Evolutionary conservation across 495 filamentous ascomycete species (phyloP), one percentile per base, ranked within the genome.

Genomic region (Cetradonia linearis): DNA sequence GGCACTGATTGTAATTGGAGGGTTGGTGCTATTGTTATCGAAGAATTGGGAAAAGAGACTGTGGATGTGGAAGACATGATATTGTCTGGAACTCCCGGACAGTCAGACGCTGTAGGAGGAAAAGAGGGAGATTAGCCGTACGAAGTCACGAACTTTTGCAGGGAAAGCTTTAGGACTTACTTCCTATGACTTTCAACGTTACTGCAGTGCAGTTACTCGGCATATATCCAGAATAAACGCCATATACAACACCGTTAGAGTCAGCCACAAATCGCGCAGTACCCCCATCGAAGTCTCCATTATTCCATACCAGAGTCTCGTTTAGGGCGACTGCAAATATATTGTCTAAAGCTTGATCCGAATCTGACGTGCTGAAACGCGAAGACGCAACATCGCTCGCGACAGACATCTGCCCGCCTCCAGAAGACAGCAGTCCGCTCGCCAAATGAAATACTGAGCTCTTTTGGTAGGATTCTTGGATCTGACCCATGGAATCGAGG

Each of bases 281-380:
- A 13, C 50, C 48, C 3, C 36, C 52, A 27, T 28, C 31, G 13
- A 63, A 63, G 1, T 50, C 38, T 25, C 28, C 28, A n/a, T 63
- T 60, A n/a, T 63, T 55, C 62, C 62, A 63, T 18, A 63, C 37
- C 9, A 63, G 30, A 7, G 27, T 46, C 18, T 34, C 58, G 23
- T 50, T 27, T 1, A 50, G 44, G 38, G 31, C 38, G 5, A 60
- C 57, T 7, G 56, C 62, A 44, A 63, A 60, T 30, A 56, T 63
- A 16, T 7, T 36, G 34, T 55, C 56, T 36, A 63, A 31, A 11
- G 47, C 50, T 38, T 60, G 37, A 7, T 28, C 25, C 18, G 20
- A 40, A 7, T 56, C 52, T 16, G 62, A 63, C 11, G 57, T 44
- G 18, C 25, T 36, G 20, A 63, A 63, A n/a, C 28, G 47, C 38